Evolutionary conservation across 192 early-diverging fungal genomes (phyloP).

Genomic region (Rhizoclosmatium globosum): DNA sequence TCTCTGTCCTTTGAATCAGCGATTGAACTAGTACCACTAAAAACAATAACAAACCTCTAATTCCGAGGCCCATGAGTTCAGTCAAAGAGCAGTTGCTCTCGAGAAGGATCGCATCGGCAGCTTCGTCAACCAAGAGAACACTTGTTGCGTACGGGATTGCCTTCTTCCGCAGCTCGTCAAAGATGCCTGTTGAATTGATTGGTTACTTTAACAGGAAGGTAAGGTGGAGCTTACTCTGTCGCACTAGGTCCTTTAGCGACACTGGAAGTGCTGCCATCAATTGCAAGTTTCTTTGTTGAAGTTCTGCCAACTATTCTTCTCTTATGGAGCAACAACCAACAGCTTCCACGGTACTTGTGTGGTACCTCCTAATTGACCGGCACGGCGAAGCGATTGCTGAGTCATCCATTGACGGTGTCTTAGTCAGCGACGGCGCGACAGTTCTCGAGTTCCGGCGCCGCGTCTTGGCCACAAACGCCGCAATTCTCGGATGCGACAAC

Average conservation of each 20-base stretch:
- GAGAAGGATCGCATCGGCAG: neutral
- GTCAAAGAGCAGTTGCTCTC: slow-evolving; percentile 22
- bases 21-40: neutral
- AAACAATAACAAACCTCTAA: slow-evolving; percentile 18
- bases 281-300: neutral
- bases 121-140: slow-evolving; percentile 21
- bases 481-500: too few relatives aligned
- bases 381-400: too few relatives aligned
- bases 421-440: too few relatives aligned
- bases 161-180: slow-evolving; percentile 14
- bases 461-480: too few relatives aligned
- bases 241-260: slow-evolving; percentile 26
- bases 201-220: neutral
- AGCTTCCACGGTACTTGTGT: too few relatives aligned
- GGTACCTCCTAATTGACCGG: too few relatives aligned
- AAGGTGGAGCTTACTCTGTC: neutral
- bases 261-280: neutral
- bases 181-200: neutral
- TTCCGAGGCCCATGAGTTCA: slow-evolving; percentile 26
- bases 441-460: too few relatives aligned
- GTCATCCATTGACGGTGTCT: too few relatives aligned
- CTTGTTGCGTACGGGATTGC: neutral
- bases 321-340: too few relatives aligned
- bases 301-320: neutral
- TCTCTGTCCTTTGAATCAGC: slow-evolving; percentile 6